Evolutionary conservation across 108 stramenopile species (phyloP).

Genomic region (Stephanodiscus minutulus): DNA sequence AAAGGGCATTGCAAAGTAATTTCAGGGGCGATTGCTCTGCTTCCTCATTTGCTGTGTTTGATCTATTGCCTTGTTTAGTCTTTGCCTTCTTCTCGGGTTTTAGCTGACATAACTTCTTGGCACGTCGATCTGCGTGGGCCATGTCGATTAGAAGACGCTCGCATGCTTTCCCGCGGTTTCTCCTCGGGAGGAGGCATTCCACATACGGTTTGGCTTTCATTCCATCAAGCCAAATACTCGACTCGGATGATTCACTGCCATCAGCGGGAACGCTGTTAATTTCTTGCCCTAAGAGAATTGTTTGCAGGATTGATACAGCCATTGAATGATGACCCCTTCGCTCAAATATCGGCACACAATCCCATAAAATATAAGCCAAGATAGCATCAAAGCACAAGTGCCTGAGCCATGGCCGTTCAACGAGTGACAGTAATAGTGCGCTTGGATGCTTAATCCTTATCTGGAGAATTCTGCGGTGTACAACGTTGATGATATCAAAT

Average conservation of each 20-base stretch:
- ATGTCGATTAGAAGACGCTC: constrained; percentile 77
- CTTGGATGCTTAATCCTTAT: constrained; percentile 19
- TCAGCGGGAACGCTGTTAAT: constrained; percentile 44
- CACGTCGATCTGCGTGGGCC: constrained; percentile 49
- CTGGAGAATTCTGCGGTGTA: constrained; percentile 57
- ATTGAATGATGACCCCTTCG: constrained; percentile 53
- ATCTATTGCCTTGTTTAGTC: constrained; percentile 6
- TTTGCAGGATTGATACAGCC: constrained; percentile 46
- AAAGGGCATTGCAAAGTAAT: constrained; percentile 15
- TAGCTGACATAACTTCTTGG: constrained; percentile 20
- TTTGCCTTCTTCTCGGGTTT: constrained; percentile 2
- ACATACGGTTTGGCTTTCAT: constrained; percentile 22
- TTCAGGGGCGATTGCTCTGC: constrained; percentile 36
- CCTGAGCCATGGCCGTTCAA: constrained; percentile 71
- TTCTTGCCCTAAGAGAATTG: constrained; percentile 46
- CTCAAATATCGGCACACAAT: constrained; percentile 70
- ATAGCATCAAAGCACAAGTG: constrained; percentile 80
- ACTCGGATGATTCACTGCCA: not conserved
- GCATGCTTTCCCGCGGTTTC: constrained; percentile 81
- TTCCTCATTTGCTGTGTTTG: constrained; percentile 7
- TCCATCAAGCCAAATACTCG: constrained; percentile 1
- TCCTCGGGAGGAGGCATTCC: constrained; percentile 52
- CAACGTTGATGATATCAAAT: no score
- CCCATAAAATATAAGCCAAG: constrained; percentile 77
- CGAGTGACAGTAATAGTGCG: constrained; percentile 16